Evolutionary conservation across 1,284 basidiomycete species (phyloP), one percentile per base, ranked within the genome.

Genomic region (Leccinum pallidistipes): DNA sequence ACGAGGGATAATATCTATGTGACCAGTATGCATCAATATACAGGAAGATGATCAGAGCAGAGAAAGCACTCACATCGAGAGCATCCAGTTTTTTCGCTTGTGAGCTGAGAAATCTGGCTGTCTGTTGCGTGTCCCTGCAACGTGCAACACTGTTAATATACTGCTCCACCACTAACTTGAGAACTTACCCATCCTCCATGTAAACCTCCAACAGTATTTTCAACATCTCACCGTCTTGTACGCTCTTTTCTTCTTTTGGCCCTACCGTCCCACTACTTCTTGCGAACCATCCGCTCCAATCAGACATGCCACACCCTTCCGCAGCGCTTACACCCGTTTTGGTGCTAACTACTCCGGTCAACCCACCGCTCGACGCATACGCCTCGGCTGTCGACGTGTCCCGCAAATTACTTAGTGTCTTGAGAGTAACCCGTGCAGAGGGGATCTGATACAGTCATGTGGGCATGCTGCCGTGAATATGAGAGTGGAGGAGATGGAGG

Each of bases 31-130:
- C 34, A 54, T 55, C 24, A 53, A 31, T 24, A 14, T 21, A 49
- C 29, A 57, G 18, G 56, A 18, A 55, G 50, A 21, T 9, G 11
- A 55, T 45, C 31, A 61, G 24, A 31, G 12, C 11, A 47, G 64
- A 56, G 54, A 52, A 58, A 52, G 27, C 18, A 76, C 86, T 68
- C 68, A 95, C 92, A 71, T 94, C 90, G 16, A 87, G 67, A 2
- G 87, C 82, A 68, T 95, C 91, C 36, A 96, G 79, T 68, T 88
- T 89, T 64, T 86, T 81, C 2, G 88, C 90, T 71, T 95, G 94
- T 1, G 93, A 86, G 69, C 90, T 88, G 21, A 97, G 77, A 27
- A 96, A 76, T 38, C 81, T 81, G 3, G 90, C 83, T 0, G 90
- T 86, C 24, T 85, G 84, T 14, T 81, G 82, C 1, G 75, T 70